Percentiles rank a stretch among this genome's conserved stretches.
These are phyloP conservation scores for Fennellomyces sp. DNA, from an alignment of 371 early-diverging fungal genomes.

Conservation along the genomic window DNA sequence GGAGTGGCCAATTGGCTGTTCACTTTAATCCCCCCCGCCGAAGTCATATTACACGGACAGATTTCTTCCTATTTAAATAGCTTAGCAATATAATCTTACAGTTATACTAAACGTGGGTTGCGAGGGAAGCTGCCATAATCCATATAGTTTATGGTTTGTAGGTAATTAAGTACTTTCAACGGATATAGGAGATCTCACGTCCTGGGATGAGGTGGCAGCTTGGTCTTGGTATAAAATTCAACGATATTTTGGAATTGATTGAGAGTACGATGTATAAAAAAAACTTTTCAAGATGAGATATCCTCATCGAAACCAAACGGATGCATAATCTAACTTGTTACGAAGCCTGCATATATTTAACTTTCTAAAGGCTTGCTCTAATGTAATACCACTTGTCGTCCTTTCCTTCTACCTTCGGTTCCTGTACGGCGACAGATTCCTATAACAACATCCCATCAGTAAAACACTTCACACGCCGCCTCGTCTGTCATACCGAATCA, in stretches of 20 bases:
- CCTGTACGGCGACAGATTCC: neutral
- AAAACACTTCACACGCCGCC: neutral
- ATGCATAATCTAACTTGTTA: too few species aligned
- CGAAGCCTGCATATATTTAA: too few species aligned
- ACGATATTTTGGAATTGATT: neutral
- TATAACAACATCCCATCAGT: neutral
- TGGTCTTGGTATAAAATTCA: neutral
- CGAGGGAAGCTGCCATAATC: too few species aligned
- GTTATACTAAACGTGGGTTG: too few species aligned
- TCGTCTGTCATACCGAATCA: neutral
- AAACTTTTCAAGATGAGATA: neutral
- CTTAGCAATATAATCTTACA: too few species aligned
- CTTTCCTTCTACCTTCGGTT: conserved; percentile 3
- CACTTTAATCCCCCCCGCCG: too few species aligned
- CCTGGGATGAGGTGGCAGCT: neutral
- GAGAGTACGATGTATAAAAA: neutral
- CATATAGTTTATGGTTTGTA: too few species aligned
- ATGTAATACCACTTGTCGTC: conserved; percentile 44
- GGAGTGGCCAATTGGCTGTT: too few species aligned
- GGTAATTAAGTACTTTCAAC: too few species aligned
- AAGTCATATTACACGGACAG: too few species aligned
- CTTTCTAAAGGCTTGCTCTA: conserved; percentile 29
- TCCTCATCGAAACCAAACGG: neutral
- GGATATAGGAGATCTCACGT: neutral
- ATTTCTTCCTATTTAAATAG: too few species aligned